Evolutionary conservation across 768 basidiomycete species (phyloP), one percentile per base, ranked within the genome.

Genomic region (Tricholoma flavovirens): DNA sequence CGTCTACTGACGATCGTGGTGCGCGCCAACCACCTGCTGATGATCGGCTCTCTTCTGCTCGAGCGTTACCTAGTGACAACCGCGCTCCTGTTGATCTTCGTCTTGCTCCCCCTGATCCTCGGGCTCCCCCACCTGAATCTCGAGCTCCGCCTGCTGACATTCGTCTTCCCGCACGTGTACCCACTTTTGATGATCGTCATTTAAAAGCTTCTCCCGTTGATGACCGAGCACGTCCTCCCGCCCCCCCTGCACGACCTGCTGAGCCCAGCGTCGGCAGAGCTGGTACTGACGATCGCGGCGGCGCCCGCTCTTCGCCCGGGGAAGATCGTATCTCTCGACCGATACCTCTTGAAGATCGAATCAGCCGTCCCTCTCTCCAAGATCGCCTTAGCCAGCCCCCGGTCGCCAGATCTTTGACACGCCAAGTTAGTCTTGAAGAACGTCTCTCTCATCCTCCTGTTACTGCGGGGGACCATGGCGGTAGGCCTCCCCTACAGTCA

Each of bases 341-440:
- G 54, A 51, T 64, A 8, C 59, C 72, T 26, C 60, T 75, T n/a
- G 75, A 76, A 71, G 75, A 75, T 49, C 68, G 77, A 30, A 66
- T 75, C 2, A 71, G 67, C 12, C 74, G 62, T 35, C 64, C 70
- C 40, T 60, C 64, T 2, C 55, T 75, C 17, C 71, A 75, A 63
- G 75, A 76, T 43, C 73, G 73, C 30, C 61, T 73, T 45, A 71
- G 64, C 49, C 74, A 74, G 53, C 69, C 71, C 54, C 54, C 57
- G 29, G 49, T 59, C 42, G 50, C 58, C 46, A 53, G 56, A 51
- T 33, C 56, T 1, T 43, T 53, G n/a, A 38, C 55, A 54, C 66
- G 70, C 58, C 64, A 70, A 21, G 66, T 73, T 10, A 73, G 64
- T 56, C 62, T 77, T 21, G 77, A 76, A 67, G 75, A 78, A 51